A percentile compares a stretch with the other conserved stretches of the same genome.
Evolutionary conservation across 768 basidiomycete species (phyloP).

Genomic region (Boletales sp.): DNA sequence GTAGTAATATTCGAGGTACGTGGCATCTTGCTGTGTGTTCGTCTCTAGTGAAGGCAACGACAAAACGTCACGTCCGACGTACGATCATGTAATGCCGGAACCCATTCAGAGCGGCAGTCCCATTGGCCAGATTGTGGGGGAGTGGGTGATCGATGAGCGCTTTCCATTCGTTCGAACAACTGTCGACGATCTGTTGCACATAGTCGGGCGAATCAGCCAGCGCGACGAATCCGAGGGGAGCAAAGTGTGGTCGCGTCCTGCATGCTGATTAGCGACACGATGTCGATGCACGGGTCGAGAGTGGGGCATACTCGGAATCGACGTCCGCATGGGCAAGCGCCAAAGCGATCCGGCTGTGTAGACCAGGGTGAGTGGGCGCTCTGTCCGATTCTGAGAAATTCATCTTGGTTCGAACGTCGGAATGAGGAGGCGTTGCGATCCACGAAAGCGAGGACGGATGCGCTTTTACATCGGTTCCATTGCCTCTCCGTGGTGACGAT

Average conservation of each 20-base stretch:
- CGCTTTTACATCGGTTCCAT: too few species aligned
- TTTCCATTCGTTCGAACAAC: neutral
- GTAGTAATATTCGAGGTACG: neutral
- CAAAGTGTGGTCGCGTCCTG: neutral
- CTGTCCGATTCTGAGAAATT: neutral
- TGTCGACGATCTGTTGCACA: neutral
- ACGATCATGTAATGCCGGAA: constrained; percentile 1
- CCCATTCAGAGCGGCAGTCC: neutral
- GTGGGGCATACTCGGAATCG: neutral
- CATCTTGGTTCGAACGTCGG: neutral
- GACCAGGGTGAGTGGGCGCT: neutral
- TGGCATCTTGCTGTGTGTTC: neutral
- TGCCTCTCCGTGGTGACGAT: too few species aligned
- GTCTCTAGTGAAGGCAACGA: too few species aligned
- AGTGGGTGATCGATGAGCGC: neutral
- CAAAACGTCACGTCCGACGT: neutral
- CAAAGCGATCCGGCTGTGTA: neutral
- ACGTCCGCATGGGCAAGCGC: neutral
- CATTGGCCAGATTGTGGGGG: neutral
- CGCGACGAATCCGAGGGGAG: neutral
- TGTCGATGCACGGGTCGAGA: neutral
- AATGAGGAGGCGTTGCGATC: neutral
- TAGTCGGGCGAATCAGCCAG: neutral
- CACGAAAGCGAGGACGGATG: neutral
- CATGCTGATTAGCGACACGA: neutral